Base-by-base conservation (phyloP, 352 stramenopile genomes). In the Phytophthora pinifolia region DNA sequence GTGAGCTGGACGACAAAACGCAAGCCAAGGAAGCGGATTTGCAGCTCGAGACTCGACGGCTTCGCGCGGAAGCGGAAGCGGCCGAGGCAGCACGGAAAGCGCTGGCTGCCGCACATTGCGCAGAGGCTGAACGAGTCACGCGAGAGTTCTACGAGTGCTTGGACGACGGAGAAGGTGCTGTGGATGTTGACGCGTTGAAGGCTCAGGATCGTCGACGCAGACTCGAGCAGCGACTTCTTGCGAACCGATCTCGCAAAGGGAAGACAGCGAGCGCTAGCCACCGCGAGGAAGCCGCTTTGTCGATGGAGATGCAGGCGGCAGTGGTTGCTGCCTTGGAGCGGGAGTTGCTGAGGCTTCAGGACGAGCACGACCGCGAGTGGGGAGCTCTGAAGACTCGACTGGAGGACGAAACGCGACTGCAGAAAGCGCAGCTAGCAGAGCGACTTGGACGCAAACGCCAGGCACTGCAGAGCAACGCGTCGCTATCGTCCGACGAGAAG, bases 391-490 rank as follows among this genome's bases (percentile, higher is more conserved):
- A 80, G 15, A 36, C 54, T 1, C 54, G 70, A 9, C 30, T 76
- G 29, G 54, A 72, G 12, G 59, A 67, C 27, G 72, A 84, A 3
- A 70, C 52, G 32, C 41, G 46, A 6, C 12, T 63, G 15, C 69
- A 61, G 13, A 80, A 76, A 33, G 41, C 45, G 9, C 59, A 70
- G 8, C 45, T 84, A 33, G 46, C 45, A 10, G 62, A 74, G 12
- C 66, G 70, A 3, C 59, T 84, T 10, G 33, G 67, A 39, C 63
- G 55, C 12, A 82, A 74, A 25, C 74, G 72, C 0, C 47, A 45
- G 7, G 41, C 33, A 9, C 10, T 79, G 14, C 31, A 51, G 0
- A 56, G 46, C 22, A 68, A 58, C 29, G 33, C 36, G 0, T 30
- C 17, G 9, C 18, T 62, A n/a, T 53, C 62, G 20, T 15, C 45